phyloP scores from a whole-genome alignment of 1,284 basidiomycete species.

The Macrocystidia cucumis region DNA sequence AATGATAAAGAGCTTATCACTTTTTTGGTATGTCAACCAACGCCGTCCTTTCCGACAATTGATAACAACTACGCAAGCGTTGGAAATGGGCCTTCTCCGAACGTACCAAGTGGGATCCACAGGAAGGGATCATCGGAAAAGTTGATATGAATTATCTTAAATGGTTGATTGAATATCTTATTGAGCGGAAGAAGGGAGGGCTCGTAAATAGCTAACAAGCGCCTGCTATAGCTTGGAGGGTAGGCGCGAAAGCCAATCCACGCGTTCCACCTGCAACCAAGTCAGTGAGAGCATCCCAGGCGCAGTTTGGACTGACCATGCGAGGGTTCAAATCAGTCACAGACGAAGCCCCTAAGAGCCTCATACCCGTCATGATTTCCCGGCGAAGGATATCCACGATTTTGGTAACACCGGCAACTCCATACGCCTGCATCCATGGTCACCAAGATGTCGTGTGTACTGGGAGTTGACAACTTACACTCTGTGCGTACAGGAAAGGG shows the following conservation, averaged over 20 bases:
- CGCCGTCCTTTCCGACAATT: no score
- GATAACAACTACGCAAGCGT: slow-evolving; percentile 26
- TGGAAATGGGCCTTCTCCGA: slow-evolving; percentile 58
- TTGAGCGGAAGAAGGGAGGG: not conserved
- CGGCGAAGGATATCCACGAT: slow-evolving; percentile 68
- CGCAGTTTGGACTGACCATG: slow-evolving; percentile 43
- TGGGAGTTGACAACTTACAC: slow-evolving; percentile 36
- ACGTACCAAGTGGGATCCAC: slow-evolving; percentile 39
- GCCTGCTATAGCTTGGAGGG: slow-evolving; percentile 29
- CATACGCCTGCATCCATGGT: slow-evolving; percentile 57
- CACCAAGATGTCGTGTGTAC: slow-evolving; percentile 1
- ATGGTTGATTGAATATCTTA: not conserved
- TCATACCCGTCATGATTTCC: slow-evolving; percentile 80
- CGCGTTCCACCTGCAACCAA: slow-evolving; percentile 45
- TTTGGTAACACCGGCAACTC: slow-evolving; percentile 74
- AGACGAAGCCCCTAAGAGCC: slow-evolving; percentile 68
- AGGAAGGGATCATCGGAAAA: slow-evolving; percentile 27
- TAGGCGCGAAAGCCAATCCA: slow-evolving; percentile 53
- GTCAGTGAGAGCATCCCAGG: not conserved
- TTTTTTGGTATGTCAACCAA: slow-evolving; percentile 44
- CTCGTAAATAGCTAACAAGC: not conserved
- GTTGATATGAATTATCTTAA: slow-evolving; percentile 25
- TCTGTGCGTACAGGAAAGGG: slow-evolving; percentile 88
- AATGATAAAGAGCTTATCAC: slow-evolving; percentile 54
- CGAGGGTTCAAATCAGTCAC: slow-evolving; percentile 71